Evolutionary conservation across 169 alveolate species (phyloP).

Genomic region (Plasmodium gonderi): DNA sequence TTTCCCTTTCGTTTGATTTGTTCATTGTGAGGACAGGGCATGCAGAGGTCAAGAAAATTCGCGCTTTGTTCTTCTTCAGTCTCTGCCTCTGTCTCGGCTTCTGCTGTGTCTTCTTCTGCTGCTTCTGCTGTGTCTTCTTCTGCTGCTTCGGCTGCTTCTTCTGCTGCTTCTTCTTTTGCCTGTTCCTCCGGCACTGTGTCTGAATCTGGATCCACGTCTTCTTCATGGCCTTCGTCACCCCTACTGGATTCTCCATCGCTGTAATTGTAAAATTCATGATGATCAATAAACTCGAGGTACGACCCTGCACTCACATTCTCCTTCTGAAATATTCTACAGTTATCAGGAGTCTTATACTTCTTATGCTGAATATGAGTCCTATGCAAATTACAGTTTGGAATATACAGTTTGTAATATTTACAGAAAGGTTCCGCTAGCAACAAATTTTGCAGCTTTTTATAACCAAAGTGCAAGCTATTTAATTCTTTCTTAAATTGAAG

Average conservation of each 20-base stretch:
- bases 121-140: background rate
- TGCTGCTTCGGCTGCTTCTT: background rate
- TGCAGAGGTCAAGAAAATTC: background rate
- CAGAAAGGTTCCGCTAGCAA: conserved; percentile 79
- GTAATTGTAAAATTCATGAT: background rate
- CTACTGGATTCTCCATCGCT: background rate
- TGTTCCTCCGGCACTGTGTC: background rate
- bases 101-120: background rate
- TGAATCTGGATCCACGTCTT: background rate
- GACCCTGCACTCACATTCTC: conserved; percentile 25
- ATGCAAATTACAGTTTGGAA: conserved; percentile 83
- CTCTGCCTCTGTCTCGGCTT: background rate
- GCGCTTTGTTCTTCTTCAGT: background rate
- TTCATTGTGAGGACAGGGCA: background rate
- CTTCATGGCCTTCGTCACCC: background rate
- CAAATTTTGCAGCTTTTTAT: conserved; percentile 81
- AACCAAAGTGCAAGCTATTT: conserved; percentile 82
- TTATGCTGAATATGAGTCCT: conserved; percentile 84
- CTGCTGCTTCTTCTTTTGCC: background rate
- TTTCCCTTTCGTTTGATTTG: too few species aligned
- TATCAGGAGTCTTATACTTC: conserved; percentile 79
- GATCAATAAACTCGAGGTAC: conserved; percentile 18
- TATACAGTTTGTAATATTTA: conserved; percentile 77
- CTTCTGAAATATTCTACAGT: conserved; percentile 79
- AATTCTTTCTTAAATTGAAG: conserved; percentile 83